Percentiles rank a stretch among this genome's conserved stretches.
These are phyloP conservation scores for Darksidea phi DNA, from an alignment of 495 filamentous ascomycete genomes.

Conservation along the genomic window DNA sequence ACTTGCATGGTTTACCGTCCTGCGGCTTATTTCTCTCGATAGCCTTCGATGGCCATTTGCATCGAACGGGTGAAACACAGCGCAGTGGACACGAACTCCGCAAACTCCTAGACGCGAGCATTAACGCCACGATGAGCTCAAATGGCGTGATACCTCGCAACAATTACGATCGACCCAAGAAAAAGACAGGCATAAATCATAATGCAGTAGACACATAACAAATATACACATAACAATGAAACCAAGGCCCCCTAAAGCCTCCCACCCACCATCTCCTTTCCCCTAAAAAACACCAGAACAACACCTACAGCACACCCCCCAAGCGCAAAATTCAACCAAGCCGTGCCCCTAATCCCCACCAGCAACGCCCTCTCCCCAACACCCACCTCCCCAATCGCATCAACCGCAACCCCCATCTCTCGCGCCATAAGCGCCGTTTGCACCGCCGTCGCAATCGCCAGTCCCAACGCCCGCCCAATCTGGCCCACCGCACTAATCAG, in stretches of 20 bases:
- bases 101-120: no score
- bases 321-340: slow-evolving; percentile 55
- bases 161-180: no score
- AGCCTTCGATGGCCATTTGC: no score
- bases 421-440: slow-evolving; percentile 52
- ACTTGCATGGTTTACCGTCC: no score
- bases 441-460: slow-evolving; percentile 58
- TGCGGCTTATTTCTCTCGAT: no score
- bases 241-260: slow-evolving; percentile 34
- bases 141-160: no score
- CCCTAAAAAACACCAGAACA: slow-evolving; percentile 36
- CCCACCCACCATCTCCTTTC: slow-evolving; percentile 36
- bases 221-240: no score
- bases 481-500: slow-evolving; percentile 61
- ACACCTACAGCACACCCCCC: slow-evolving; percentile 25
- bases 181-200: no score
- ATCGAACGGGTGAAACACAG: no score
- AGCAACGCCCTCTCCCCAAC: slow-evolving; percentile 45
- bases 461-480: slow-evolving; percentile 56
- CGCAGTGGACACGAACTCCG: no score
- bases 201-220: no score
- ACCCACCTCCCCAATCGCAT: slow-evolving; percentile 45
- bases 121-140: no score
- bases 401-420: slow-evolving; percentile 43
- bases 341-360: slow-evolving; percentile 52